Evolutionary conservation across 75 land plant species (phyloP).

Genomic region (Pinus taeda): DNA sequence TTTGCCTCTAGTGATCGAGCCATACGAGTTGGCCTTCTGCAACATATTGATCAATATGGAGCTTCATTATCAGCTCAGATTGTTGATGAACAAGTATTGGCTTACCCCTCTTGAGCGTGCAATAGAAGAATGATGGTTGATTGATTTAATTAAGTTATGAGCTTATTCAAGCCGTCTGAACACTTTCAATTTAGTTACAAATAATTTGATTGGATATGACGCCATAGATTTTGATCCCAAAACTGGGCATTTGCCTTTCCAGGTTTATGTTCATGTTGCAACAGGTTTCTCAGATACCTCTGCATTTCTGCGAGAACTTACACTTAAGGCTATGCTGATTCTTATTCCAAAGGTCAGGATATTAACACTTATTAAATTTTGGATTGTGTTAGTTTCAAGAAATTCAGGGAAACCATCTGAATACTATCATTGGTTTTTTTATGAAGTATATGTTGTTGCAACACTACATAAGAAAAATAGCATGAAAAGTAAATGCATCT

Average conservation of each 20-base stretch:
- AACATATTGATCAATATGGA: slow-evolving; percentile 97
- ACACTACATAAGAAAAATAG: too few species aligned
- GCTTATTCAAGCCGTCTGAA: neutral
- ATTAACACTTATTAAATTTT: neutral
- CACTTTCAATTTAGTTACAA: neutral
- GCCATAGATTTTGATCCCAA: neutral
- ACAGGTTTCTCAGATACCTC: slow-evolving; percentile 94
- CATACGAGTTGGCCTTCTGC: slow-evolving; percentile 84
- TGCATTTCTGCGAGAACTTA: slow-evolving; percentile 94
- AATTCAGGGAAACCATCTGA: too few species aligned
- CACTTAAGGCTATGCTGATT: slow-evolving; percentile 93
- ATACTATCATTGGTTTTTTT: too few species aligned
- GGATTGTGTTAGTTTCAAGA: too few species aligned
- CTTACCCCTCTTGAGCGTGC: too few species aligned
- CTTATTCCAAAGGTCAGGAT: slow-evolving; percentile 86
- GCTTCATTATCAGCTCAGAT: slow-evolving; percentile 77
- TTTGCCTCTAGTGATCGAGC: slow-evolving; percentile 96
- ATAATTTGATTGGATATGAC: neutral
- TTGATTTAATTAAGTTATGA: neutral
- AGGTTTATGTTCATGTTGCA: slow-evolving; percentile 96
- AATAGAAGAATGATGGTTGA: neutral
- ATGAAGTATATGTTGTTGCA: too few species aligned
- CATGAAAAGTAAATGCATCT: too few species aligned
- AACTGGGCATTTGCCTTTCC: slow-evolving; percentile 7
- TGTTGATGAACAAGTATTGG: slow-evolving; percentile 96